A percentile compares a stretch with the other conserved stretches of the same genome.
phyloP scores from a whole-genome alignment of 2,329 filamentous ascomycete genomes.

The Penicillium crustosum region DNA sequence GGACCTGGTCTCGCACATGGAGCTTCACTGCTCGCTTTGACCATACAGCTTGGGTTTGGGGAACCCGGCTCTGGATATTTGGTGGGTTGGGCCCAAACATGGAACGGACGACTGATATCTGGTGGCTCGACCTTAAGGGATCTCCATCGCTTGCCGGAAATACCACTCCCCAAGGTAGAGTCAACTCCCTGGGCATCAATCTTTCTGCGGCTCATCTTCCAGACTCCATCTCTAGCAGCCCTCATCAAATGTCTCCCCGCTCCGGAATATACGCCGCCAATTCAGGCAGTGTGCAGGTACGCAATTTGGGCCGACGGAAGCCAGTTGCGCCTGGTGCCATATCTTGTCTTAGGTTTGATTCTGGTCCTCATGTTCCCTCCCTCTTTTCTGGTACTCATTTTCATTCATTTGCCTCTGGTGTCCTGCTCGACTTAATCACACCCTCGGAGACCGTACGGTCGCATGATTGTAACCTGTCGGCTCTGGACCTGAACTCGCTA shows the following conservation, averaged over 20 bases:
- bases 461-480: conserved; percentile 85
- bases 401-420: conserved; percentile 90
- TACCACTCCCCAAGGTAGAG: conserved; percentile 58
- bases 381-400: conserved; percentile 93
- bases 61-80: conserved; percentile 92
- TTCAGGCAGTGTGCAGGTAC: conserved; percentile 61
- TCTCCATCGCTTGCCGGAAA: conserved; percentile 75
- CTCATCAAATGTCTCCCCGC: conserved; percentile 38
- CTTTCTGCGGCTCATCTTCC: conserved; percentile 40
- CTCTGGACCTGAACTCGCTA: conserved; percentile 79
- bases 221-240: conserved; percentile 37
- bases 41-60: conserved; percentile 91
- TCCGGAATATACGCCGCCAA: conserved; percentile 68
- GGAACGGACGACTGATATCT: conserved; percentile 93
- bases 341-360: conserved; percentile 85
- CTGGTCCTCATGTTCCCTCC: conserved; percentile 79
- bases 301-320: conserved; percentile 51
- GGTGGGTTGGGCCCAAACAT: conserved; percentile 93
- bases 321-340: conserved; percentile 77
- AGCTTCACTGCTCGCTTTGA: conserved; percentile 93
- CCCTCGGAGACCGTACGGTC: conserved; percentile 83
- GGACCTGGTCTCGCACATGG: conserved; percentile 96
- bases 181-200: conserved; percentile 41
- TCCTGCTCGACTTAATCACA: conserved; percentile 89
- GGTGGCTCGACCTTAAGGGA: conserved; percentile 95